These are phyloP conservation scores for Aschersonia sp. DNA, from an alignment of 2,329 filamentous ascomycete genomes.

Conservation along the genomic window DNA sequence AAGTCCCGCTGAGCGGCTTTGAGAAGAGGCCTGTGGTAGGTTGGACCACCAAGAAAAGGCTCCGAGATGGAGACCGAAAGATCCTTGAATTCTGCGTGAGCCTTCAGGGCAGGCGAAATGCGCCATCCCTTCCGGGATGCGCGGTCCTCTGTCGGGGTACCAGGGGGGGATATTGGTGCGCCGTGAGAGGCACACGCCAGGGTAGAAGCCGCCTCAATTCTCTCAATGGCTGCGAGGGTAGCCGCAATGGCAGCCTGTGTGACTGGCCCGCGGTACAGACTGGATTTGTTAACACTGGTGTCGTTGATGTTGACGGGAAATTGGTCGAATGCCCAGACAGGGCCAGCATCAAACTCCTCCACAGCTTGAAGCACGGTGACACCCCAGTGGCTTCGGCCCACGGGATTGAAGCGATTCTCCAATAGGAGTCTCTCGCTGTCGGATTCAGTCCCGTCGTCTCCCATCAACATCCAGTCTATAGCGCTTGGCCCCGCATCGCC, in stretches of 20 bases:
- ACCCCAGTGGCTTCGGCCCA: slow-evolving; percentile 24
- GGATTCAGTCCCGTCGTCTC: slow-evolving; percentile 22
- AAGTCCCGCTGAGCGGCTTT: slow-evolving; percentile 23
- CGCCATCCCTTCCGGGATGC: background rate
- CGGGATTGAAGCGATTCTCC: slow-evolving; percentile 9
- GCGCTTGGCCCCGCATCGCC: slow-evolving; percentile 26
- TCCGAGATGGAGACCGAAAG: slow-evolving; percentile 17
- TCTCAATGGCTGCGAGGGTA: slow-evolving; percentile 19
- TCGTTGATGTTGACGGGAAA: slow-evolving; percentile 25
- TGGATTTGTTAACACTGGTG: slow-evolving; percentile 22
- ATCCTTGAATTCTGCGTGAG: slow-evolving; percentile 12
- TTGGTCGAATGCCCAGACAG: slow-evolving; percentile 28
- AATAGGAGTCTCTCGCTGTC: slow-evolving; percentile 15
- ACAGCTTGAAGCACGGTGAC: slow-evolving; percentile 24
- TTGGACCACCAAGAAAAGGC: slow-evolving; percentile 21
- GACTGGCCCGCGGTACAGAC: slow-evolving; percentile 22
- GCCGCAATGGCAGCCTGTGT: slow-evolving; percentile 22
- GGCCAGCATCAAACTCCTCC: slow-evolving; percentile 25
- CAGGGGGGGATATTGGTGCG: slow-evolving; percentile 2
- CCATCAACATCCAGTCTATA: slow-evolving; percentile 26
- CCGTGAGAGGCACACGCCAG: slow-evolving; percentile 1
- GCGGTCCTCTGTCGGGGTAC: background rate
- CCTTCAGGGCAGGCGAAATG: slow-evolving; percentile 11
- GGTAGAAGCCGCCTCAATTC: slow-evolving; percentile 15
- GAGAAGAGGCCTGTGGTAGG: slow-evolving; percentile 21